phyloP scores from a whole-genome alignment of 2,329 filamentous ascomycete genomes.

The Fusarium palustre region DNA sequence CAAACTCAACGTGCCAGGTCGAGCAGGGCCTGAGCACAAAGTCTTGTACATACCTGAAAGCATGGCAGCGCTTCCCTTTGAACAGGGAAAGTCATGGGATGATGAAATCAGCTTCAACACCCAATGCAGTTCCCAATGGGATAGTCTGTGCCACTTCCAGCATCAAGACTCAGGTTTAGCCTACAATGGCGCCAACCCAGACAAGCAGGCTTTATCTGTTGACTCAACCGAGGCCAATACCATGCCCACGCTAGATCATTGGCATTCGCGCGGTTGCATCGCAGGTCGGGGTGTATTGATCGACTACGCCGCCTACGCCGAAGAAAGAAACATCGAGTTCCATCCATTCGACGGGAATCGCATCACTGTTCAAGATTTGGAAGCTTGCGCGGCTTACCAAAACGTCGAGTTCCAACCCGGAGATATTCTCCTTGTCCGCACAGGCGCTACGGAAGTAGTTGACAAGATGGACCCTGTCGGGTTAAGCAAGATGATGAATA shows the following conservation, averaged over 20 bases:
- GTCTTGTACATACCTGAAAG: conserved; percentile 49
- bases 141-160: conserved; percentile 60
- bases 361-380: conserved; percentile 67
- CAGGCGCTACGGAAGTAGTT: conserved; percentile 71
- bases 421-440: conserved; percentile 74
- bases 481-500: conserved; percentile 49
- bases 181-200: conserved; percentile 63
- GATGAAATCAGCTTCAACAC: conserved; percentile 68
- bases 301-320: conserved; percentile 64
- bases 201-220: conserved; percentile 47
- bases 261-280: conserved; percentile 55
- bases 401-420: conserved; percentile 73
- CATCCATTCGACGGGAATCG: conserved; percentile 64
- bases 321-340: conserved; percentile 62
- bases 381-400: conserved; percentile 68
- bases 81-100: conserved; percentile 51
- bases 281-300: conserved; percentile 64
- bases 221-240: conserved; percentile 24
- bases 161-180: conserved; percentile 57
- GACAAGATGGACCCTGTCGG: conserved; percentile 57
- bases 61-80: conserved; percentile 26
- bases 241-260: conserved; percentile 60
- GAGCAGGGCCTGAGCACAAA: conserved; percentile 49
- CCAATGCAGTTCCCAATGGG: conserved; percentile 68
- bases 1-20: conserved; percentile 47